Evolutionary conservation across 768 basidiomycete genomes (phyloP).

Genomic region (Paxillus rubicundulus): DNA sequence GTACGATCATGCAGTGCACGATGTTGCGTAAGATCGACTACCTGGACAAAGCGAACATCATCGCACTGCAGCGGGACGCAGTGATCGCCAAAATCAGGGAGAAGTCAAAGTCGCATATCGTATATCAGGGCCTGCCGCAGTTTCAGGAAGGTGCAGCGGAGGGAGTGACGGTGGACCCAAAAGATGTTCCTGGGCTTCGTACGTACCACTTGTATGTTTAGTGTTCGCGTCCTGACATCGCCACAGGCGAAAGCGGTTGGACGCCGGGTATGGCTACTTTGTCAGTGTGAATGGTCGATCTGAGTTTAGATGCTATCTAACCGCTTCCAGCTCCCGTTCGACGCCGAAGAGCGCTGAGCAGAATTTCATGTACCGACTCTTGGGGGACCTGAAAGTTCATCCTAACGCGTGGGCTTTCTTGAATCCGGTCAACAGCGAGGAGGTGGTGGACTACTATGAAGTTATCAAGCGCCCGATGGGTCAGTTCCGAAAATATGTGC

Average conservation of each 20-base stretch:
- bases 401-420: conserved; percentile 86
- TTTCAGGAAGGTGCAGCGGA: conserved; percentile 61
- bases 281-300: conserved; percentile 40
- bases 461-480: conserved; percentile 93
- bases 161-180: conserved; percentile 59
- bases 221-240: conserved; percentile 9
- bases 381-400: conserved; percentile 76
- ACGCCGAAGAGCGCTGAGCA: conserved; percentile 55
- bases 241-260: conserved; percentile 87
- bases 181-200: conserved; percentile 87
- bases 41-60: conserved; percentile 70
- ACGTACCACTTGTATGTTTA: conserved; percentile 25
- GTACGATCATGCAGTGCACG: conserved; percentile 98
- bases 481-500: conserved; percentile 35
- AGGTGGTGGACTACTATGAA: conserved; percentile 88
- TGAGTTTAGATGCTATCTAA: conserved; percentile 1
- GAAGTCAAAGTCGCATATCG: conserved; percentile 80
- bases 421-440: conserved; percentile 71
- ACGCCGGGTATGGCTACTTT: conserved; percentile 73
- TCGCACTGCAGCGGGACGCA: conserved; percentile 84
- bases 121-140: conserved; percentile 75
- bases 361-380: conserved; percentile 68
- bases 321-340: conserved; percentile 35
- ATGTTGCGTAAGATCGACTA: conserved; percentile 94
- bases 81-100: conserved; percentile 85